A percentile compares a stretch with the other conserved stretches of the same genome.
Evolutionary conservation across 306 rosid species (phyloP).

Genomic region (Dalbergia cochinchinensis): DNA sequence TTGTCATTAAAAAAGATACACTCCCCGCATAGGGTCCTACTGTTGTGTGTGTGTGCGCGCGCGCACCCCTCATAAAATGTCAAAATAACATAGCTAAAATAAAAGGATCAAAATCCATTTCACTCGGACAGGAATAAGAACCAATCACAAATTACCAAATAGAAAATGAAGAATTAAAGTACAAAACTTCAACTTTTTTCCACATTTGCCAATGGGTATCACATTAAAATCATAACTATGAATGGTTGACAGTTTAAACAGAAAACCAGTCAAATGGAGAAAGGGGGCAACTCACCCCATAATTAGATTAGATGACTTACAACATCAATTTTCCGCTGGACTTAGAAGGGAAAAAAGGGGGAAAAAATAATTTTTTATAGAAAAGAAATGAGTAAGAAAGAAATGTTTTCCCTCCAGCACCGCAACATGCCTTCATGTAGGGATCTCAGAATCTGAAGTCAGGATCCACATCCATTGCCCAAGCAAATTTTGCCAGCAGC

Average conservation of each 20-base stretch:
- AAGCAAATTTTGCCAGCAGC: conserved; percentile 84
- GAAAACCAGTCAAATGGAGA: conserved; percentile 45
- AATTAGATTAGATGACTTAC: conserved; percentile 86
- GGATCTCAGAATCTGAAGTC: conserved; percentile 88
- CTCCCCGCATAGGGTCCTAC: not conserved
- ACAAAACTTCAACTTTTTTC: conserved; percentile 44
- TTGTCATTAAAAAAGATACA: not conserved
- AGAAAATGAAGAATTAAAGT: conserved; percentile 1
- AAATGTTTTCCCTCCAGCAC: conserved; percentile 32
- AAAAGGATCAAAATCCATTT: not conserved
- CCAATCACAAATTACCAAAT: conserved; percentile 10
- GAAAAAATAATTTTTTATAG: conserved; percentile 49
- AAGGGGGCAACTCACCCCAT: conserved; percentile 59
- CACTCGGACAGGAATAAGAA: not conserved
- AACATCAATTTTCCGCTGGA: conserved; percentile 63
- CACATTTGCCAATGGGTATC: conserved; percentile 52
- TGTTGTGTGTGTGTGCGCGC: too few species aligned
- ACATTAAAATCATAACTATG: conserved; percentile 46
- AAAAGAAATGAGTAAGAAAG: conserved; percentile 50
- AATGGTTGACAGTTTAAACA: conserved; percentile 41
- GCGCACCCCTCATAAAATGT: not conserved
- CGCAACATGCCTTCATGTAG: conserved; percentile 36
- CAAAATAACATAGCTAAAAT: not conserved
- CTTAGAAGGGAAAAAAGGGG: not conserved
- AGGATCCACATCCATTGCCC: conserved; percentile 98